These are phyloP conservation scores for Xylaria palmicola DNA, from an alignment of 495 filamentous ascomycete species.

Conservation along the genomic window DNA sequence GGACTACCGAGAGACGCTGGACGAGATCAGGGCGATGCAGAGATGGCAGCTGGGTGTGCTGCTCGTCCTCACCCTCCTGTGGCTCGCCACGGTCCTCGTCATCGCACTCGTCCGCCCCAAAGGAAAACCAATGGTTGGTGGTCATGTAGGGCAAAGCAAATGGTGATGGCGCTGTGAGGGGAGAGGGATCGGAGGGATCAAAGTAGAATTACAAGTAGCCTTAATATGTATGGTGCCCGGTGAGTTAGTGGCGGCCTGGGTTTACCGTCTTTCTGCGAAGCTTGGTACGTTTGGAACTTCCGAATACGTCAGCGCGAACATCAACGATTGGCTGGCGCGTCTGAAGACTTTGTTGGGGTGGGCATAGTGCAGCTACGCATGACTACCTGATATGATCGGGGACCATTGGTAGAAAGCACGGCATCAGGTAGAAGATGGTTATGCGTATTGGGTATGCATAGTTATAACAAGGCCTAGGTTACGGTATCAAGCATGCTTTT, in stretches of 20 bases:
- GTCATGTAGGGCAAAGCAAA: not conserved
- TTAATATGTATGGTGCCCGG: not conserved
- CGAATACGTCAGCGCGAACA: not conserved
- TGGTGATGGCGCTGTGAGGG: too few species aligned
- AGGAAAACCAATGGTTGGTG: too few species aligned
- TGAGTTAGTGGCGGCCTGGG: too few species aligned
- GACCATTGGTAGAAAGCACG: too few species aligned
- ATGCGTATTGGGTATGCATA: too few species aligned
- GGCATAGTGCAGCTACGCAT: not conserved
- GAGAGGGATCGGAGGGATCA: too few species aligned
- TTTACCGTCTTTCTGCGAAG: too few species aligned
- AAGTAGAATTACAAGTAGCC: too few species aligned
- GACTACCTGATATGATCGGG: conserved; percentile 3
- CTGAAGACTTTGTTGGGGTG: not conserved
- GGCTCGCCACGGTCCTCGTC: not conserved
- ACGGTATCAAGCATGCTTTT: too few species aligned
- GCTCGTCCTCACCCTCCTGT: not conserved
- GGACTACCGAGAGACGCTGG: not conserved
- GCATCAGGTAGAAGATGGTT: too few species aligned
- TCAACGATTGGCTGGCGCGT: not conserved
- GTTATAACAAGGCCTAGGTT: too few species aligned
- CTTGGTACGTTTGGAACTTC: not conserved
- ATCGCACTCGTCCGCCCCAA: too few species aligned
- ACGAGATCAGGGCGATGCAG: not conserved
- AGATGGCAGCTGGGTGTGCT: not conserved